phyloP scores from a whole-genome alignment of 257 asterid genomes.

The Lavandula angustifolia region DNA sequence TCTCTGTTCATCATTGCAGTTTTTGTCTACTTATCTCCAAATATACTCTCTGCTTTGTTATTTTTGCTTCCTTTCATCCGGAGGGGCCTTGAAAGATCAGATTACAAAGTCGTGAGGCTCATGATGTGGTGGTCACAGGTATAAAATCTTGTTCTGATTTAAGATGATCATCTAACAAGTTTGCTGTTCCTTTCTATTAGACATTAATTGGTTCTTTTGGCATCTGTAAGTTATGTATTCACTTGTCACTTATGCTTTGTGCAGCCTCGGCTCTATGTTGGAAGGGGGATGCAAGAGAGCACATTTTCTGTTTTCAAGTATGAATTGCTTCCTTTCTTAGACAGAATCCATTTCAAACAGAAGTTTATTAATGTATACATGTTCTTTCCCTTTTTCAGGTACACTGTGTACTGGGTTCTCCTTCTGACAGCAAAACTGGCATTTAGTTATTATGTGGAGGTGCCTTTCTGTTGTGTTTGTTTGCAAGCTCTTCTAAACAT shows the following conservation, averaged over 20 bases:
- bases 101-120: conserved; percentile 76
- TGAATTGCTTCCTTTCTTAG: conserved; percentile 27
- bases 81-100: conserved; percentile 84
- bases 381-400: conserved; percentile 49
- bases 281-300: conserved; percentile 99
- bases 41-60: conserved; percentile 79
- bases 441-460: conserved; percentile 88
- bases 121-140: conserved; percentile 99
- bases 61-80: conserved; percentile 86
- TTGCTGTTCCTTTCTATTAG: conserved; percentile 21
- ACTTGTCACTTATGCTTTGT: conserved; percentile 30
- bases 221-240: conserved; percentile 13
- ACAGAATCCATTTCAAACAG: conserved; percentile 26
- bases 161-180: conserved; percentile 24
- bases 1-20: conserved; percentile 81
- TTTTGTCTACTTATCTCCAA: conserved; percentile 82
- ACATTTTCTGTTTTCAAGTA: conserved; percentile 87
- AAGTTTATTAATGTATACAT: conserved; percentile 23
- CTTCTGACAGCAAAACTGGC: conserved; percentile 89
- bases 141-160: conserved; percentile 25
- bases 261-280: conserved; percentile 98
- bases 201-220: conserved; percentile 12
- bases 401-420: conserved; percentile 89
- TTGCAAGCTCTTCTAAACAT: conserved; percentile 10
- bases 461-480: conserved; percentile 33